Percentiles rank a stretch among this genome's conserved stretches.
phyloP scores from a whole-genome alignment of 768 basidiomycete species.

The Podaxis mareebaensis region DNA sequence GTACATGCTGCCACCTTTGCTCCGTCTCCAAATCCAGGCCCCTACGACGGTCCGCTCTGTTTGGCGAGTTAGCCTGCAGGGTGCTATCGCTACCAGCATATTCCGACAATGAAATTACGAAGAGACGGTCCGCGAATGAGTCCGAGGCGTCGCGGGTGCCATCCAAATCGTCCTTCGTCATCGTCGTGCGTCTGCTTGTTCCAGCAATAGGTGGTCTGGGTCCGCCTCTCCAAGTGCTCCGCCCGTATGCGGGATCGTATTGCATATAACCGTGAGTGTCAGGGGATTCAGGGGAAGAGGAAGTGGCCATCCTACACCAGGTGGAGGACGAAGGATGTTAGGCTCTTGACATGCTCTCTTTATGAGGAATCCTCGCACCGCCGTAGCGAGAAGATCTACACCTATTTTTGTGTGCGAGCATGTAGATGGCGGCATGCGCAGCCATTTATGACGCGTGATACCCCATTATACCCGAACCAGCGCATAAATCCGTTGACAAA shows the following conservation, averaged over 20 bases:
- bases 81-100: neutral
- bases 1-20: constrained; percentile 3
- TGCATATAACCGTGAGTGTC: neutral
- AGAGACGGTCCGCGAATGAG: neutral
- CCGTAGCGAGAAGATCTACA: neutral
- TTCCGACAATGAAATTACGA: neutral
- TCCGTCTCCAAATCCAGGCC: constrained; percentile 12
- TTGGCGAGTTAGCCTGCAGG: neutral
- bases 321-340: neutral
- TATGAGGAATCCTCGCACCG: neutral
- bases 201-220: constrained; percentile 8
- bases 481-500: neutral
- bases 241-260: neutral
- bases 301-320: neutral
- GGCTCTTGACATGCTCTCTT: neutral
- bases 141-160: neutral
- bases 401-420: constrained; percentile 11
- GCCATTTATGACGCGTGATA: neutral
- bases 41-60: constrained; percentile 4
- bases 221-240: constrained; percentile 11
- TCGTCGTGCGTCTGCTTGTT: neutral
- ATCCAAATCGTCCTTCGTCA: constrained; percentile 10
- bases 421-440: constrained; percentile 6
- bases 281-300: neutral
- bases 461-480: neutral